Evolutionary conservation across 495 filamentous ascomycete species (phyloP).

Genomic region (Polyplosphaeria fusca): DNA sequence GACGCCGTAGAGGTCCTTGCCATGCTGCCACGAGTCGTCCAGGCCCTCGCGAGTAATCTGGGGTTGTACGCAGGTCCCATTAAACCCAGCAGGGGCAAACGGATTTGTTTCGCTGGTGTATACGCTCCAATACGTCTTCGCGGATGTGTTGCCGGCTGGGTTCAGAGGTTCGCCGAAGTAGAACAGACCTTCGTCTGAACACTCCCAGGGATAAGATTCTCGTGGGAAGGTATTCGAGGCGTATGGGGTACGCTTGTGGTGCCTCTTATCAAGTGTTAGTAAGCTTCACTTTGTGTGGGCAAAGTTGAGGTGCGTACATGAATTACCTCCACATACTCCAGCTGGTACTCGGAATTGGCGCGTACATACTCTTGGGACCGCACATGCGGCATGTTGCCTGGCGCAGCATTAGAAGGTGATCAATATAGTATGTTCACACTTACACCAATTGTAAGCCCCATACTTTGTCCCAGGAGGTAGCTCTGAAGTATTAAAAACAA

Average conservation of each 20-base stretch:
- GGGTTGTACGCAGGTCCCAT: slow-evolving; percentile 66
- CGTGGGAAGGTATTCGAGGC: slow-evolving; percentile 63
- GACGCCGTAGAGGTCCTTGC: slow-evolving; percentile 59
- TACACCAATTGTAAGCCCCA: slow-evolving; percentile 66
- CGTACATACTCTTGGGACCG: slow-evolving; percentile 54
- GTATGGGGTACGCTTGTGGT: slow-evolving; percentile 73
- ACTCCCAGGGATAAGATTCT: slow-evolving; percentile 64
- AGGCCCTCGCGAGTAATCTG: slow-evolving; percentile 65
- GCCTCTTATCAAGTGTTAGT: slow-evolving; percentile 30
- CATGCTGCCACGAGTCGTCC: slow-evolving; percentile 65
- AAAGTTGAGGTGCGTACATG: slow-evolving; percentile 22
- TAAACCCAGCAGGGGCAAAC: slow-evolving; percentile 55
- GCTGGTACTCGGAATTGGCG: slow-evolving; percentile 48
- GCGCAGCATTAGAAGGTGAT: no score
- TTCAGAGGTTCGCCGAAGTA: slow-evolving; percentile 54
- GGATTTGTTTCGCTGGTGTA: slow-evolving; percentile 57
- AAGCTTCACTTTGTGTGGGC: not conserved
- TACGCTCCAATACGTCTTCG: slow-evolving; percentile 55
- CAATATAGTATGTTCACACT: not conserved
- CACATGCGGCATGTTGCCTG: slow-evolving; percentile 69
- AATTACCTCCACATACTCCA: slow-evolving; percentile 66
- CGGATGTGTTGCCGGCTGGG: slow-evolving; percentile 40
- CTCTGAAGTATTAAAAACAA: slow-evolving; percentile 59
- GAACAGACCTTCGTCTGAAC: slow-evolving; percentile 58
- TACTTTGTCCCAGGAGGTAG: slow-evolving; percentile 47